Percentiles rank a stretch among this genome's conserved stretches.
phyloP scores from a whole-genome alignment of 179 eudicot species.

The Spergularia azorica region DNA sequence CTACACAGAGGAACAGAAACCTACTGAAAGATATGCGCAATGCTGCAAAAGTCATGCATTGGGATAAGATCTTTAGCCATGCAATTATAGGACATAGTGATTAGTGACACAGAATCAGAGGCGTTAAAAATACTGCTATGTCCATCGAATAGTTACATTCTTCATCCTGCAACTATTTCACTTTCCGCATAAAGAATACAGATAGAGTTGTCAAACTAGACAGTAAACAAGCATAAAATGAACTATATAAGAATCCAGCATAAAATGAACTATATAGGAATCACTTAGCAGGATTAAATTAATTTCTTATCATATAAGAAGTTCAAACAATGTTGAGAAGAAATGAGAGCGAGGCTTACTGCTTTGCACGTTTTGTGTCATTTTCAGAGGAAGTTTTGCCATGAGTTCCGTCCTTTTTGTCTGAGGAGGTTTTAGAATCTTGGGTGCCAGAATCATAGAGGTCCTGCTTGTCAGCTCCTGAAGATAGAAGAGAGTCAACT shows the following conservation, averaged over 20 bases:
- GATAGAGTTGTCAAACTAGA: neutral
- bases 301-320: neutral
- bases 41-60: neutral
- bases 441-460: slow-evolving; percentile 44
- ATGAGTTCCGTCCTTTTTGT: slow-evolving; percentile 58
- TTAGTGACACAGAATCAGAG: neutral
- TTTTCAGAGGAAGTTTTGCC: slow-evolving; percentile 62
- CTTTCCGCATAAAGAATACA: neutral
- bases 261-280: neutral
- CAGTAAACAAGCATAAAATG: neutral
- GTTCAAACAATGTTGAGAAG: neutral
- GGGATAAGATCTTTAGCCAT: neutral
- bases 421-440: slow-evolving; percentile 52
- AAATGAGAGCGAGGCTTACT: slow-evolving; percentile 51
- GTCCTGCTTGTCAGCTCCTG: slow-evolving; percentile 57
- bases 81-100: neutral
- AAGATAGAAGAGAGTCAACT: slow-evolving; percentile 42
- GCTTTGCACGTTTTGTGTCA: slow-evolving; percentile 93
- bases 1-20: neutral
- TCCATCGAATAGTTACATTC: neutral
- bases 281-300: neutral
- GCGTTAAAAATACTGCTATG: neutral
- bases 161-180: neutral
- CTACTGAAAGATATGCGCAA: neutral
- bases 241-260: neutral